Evolutionary conservation across 164 flowering plant species (phyloP), one percentile per base, ranked within the genome.

Genomic region (Magnolia officinalis): DNA sequence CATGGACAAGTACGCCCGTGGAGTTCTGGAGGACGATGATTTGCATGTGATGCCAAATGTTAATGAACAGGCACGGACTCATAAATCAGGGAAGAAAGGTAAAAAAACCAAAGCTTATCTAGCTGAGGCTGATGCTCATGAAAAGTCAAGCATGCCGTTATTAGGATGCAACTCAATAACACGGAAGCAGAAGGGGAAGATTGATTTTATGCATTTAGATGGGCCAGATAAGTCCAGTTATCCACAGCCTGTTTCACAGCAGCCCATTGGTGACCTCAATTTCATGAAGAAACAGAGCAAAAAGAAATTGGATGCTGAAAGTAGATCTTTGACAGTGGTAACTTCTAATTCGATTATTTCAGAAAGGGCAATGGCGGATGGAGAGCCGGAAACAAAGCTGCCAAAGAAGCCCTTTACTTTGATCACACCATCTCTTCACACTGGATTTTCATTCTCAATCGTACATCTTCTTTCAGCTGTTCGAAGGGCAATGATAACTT

Each of bases 381-480:
- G 78, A 58, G 97, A 89, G 82, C 75, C 76, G 20, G 98, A 94
- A 74, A 77, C 84, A 51, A 89, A 89, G 76, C 88, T 88, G 2
- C 86, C 72, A 69, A 94, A 88, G 82, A 96, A 90, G 79, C 83
- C 90, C 26, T 91, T 88, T 85, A 82, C 86, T 79, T 79, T 88
- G 80, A 92, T 96, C 70, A 94, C 94, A 45, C 99, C 99, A 24
- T 88, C 98, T 6, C 86, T 94, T 73, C 98, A 92, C 78, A 81
- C 90, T 73, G 97, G 89, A 67, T 93, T 96, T 78, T 91, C 97
- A 75, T 94, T 96, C 86, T 96, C 99, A 31, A 83, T 96, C 74
- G 82, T 96, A 63, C 98, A 96, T 87, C 96, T 96, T 85, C 95
- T 96, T 75, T 88, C 99, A 59, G 97, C 99, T 24, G 94, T 95